These are phyloP conservation scores for Lathyrus tuberosus DNA, from an alignment of 306 rosid species.

Conservation along the genomic window DNA sequence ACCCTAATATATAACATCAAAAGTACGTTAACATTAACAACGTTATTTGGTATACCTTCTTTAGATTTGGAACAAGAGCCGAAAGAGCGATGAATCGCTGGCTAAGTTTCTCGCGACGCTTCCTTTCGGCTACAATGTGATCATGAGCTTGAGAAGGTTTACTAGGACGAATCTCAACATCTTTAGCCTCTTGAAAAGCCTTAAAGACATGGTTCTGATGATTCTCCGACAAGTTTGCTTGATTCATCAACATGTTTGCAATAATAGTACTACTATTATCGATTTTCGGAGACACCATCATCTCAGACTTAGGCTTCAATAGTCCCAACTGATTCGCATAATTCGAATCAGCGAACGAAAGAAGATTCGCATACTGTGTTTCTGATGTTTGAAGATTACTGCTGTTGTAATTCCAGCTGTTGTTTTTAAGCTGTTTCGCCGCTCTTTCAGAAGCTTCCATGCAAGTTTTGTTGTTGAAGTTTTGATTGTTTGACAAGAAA, in stretches of 20 bases:
- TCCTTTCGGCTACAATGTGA: constrained; percentile 86
- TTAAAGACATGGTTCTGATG: constrained; percentile 48
- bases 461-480: constrained; percentile 50
- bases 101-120: constrained; percentile 88
- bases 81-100: constrained; percentile 86
- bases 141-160: constrained; percentile 70
- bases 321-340: constrained; percentile 54
- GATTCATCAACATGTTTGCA: constrained; percentile 52
- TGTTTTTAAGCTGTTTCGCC: constrained; percentile 53
- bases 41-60: constrained; percentile 61
- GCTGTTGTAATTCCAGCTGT: constrained; percentile 55
- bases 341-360: constrained; percentile 56
- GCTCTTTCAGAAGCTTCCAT: constrained; percentile 52
- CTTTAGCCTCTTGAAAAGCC: constrained; percentile 48
- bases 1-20: neutral
- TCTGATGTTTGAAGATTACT: constrained; percentile 40
- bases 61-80: constrained; percentile 89
- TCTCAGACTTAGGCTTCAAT: constrained; percentile 72
- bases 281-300: constrained; percentile 39
- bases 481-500: constrained; percentile 46
- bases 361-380: constrained; percentile 44
- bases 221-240: constrained; percentile 52
- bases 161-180: constrained; percentile 47
- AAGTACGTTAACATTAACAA: neutral
- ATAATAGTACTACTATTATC: constrained; percentile 38